phyloP scores from a whole-genome alignment of 441 rosid genomes.

The Brassica balearica region DNA sequence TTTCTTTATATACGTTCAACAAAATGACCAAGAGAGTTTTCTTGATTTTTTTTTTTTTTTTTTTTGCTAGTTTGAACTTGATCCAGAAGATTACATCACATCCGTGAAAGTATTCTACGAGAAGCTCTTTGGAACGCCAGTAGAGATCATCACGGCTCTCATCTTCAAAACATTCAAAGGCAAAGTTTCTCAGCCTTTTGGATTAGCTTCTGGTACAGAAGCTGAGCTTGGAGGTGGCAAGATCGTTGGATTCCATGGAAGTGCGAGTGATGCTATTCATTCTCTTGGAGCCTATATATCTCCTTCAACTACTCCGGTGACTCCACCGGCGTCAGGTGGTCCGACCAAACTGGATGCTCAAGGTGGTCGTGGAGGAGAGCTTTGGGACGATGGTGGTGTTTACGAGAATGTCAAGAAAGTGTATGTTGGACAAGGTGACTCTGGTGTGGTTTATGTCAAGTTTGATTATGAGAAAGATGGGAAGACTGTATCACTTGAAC shows the following conservation, averaged over 20 bases:
- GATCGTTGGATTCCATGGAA: too few species aligned
- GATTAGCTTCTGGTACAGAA: slow-evolving; percentile 17
- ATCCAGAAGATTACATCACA: slow-evolving; percentile 30
- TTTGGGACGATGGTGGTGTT: slow-evolving; percentile 42
- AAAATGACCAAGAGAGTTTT: neutral
- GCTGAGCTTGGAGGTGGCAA: slow-evolving; percentile 2
- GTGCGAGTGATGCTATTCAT: too few species aligned
- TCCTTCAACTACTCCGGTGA: too few species aligned
- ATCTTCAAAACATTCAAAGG: slow-evolving; percentile 36
- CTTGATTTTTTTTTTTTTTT: neutral
- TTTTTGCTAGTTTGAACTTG: slow-evolving; percentile 25
- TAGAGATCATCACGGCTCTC: slow-evolving; percentile 35
- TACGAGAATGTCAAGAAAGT: slow-evolving; percentile 37
- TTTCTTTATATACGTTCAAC: neutral
- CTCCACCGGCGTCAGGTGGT: slow-evolving; percentile 10
- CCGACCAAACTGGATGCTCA: slow-evolving; percentile 31
- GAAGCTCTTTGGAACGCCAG: slow-evolving; percentile 16
- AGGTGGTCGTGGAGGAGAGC: slow-evolving; percentile 43
- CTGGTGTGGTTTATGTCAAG: slow-evolving; percentile 42
- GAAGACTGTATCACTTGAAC: slow-evolving; percentile 31
- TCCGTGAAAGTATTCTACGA: slow-evolving; percentile 36
- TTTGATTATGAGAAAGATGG: slow-evolving; percentile 41
- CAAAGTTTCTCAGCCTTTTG: slow-evolving; percentile 34
- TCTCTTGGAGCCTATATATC: too few species aligned
- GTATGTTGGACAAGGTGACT: slow-evolving; percentile 39